Evolutionary conservation across 139 green algal genomes (phyloP), one percentile per base, ranked within the genome.

Genomic region (Zygnema circumcarinatum): DNA sequence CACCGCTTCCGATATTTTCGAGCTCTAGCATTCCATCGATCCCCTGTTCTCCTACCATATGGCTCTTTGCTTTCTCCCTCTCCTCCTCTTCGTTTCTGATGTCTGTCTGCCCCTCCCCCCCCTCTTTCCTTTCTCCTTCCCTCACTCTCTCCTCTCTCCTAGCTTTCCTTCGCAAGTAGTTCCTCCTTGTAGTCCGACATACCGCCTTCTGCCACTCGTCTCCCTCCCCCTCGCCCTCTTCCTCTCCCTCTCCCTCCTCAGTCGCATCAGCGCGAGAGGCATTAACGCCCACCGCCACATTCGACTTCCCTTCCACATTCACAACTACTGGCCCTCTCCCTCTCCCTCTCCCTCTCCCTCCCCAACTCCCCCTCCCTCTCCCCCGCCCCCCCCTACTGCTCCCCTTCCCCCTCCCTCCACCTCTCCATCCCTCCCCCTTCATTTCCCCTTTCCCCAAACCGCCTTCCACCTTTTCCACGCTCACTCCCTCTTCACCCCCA

Each of bases 191-290:
- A 32, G 20, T 84, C 20, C 76, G 41, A 22, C 76, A 32, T 31
- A 84, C 80, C 29, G 20, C 72, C 35, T 69, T 29, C 38, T 87
- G 67, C 81, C 81, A 74, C 7, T 87, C 74, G 2, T 83, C 81
- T 40, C 33, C 81, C 69, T 86, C 81, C 11, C 74, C 73, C 73
- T 36, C 73, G n/a, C 31, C 74, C 29, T 0, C 74, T 3, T 76
- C 74, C 36, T 72, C 74, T n/a, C 47, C 38, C n/a, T n/a, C n/a
- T n/a, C n/a, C n/a, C n/a, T 80, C 33, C 75, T 76, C 22, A n/a
- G n/a, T 82, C 75, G 20, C 75, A 39, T 82, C 16, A 39, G 21
- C n/a, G 52, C 73, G 69, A 31, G 38, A 84, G 22, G 76, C 76
- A 0, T 84, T 32, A 32, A 84, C 32, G 0, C 76, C 76, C 36